phyloP scores from a whole-genome alignment of 2,329 filamentous ascomycete species.

The Paecilomyces sp. region DNA sequence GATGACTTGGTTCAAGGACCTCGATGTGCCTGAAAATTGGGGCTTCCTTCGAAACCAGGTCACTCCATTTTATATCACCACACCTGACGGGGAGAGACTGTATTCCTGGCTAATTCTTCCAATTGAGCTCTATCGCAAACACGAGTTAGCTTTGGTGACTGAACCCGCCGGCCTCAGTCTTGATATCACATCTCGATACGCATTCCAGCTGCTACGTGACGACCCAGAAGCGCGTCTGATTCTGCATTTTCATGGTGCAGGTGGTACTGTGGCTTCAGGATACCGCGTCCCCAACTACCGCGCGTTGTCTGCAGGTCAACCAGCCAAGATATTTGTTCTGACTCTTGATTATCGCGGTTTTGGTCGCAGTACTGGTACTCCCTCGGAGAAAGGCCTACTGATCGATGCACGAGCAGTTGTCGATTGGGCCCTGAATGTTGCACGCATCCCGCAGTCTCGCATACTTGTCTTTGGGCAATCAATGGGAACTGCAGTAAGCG shows the following conservation, averaged over 20 bases:
- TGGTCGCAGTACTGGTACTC: constrained; percentile 46
- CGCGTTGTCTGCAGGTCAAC: constrained; percentile 44
- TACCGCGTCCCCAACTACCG: constrained; percentile 46
- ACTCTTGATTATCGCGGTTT: constrained; percentile 58
- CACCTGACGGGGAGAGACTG: constrained; percentile 33
- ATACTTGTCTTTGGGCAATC: constrained; percentile 56
- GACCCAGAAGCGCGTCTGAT: neutral
- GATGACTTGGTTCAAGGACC: constrained; percentile 49
- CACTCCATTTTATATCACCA: constrained; percentile 41
- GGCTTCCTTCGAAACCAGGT: constrained; percentile 45
- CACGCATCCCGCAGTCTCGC: constrained; percentile 45
- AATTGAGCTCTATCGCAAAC: constrained; percentile 37
- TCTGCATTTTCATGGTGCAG: constrained; percentile 48
- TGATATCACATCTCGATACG: constrained; percentile 28
- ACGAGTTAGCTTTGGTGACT: constrained; percentile 32
- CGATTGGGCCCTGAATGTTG: constrained; percentile 48
- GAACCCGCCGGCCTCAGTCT: constrained; percentile 30
- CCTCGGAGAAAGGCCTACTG: constrained; percentile 50
- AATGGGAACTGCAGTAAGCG: constrained; percentile 49
- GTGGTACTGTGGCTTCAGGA: constrained; percentile 50
- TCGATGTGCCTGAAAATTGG: constrained; percentile 42
- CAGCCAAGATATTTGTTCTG: constrained; percentile 37
- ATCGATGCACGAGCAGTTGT: constrained; percentile 47
- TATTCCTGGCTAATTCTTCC: constrained; percentile 48
- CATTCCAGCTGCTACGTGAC: constrained; percentile 40